Conservation (phyloP, 2,329 filamentous ascomycete genomes). For the Trichoderma sp. region DNA sequence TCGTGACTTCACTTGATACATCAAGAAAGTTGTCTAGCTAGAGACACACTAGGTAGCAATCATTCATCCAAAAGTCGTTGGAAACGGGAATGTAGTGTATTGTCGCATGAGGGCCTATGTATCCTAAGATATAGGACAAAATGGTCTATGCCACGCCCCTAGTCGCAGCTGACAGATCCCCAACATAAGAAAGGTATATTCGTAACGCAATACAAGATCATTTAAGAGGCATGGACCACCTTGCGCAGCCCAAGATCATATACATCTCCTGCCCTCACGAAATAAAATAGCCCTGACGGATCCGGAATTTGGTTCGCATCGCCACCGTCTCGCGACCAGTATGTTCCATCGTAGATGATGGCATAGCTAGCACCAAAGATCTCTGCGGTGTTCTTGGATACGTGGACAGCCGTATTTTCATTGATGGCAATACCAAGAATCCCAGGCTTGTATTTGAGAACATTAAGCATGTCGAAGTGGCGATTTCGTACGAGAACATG, state of each 20-base stretch:
- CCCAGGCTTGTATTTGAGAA: slow-evolving; percentile 8
- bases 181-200: background rate
- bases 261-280: background rate
- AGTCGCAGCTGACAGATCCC: background rate
- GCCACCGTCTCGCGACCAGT: slow-evolving; percentile 1
- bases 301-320: slow-evolving; percentile 4
- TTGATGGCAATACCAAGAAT: slow-evolving; percentile 5
- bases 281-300: background rate
- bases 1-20: background rate
- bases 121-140: background rate
- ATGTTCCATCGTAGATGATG: slow-evolving; percentile 12
- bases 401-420: background rate
- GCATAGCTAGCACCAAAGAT: slow-evolving; percentile 6
- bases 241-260: slow-evolving; percentile 5
- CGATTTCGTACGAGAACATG: slow-evolving; percentile 10
- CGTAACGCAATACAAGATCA: background rate
- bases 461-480: slow-evolving; percentile 2
- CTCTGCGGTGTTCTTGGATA: background rate
- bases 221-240: background rate
- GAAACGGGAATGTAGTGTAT: background rate
- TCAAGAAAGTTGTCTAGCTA: background rate
- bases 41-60: background rate
- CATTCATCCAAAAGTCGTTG: background rate
- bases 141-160: background rate
- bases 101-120: background rate